Evolutionary conservation across 139 green algal species (phyloP).

Genomic region (Prasinococcaceae sp.): DNA sequence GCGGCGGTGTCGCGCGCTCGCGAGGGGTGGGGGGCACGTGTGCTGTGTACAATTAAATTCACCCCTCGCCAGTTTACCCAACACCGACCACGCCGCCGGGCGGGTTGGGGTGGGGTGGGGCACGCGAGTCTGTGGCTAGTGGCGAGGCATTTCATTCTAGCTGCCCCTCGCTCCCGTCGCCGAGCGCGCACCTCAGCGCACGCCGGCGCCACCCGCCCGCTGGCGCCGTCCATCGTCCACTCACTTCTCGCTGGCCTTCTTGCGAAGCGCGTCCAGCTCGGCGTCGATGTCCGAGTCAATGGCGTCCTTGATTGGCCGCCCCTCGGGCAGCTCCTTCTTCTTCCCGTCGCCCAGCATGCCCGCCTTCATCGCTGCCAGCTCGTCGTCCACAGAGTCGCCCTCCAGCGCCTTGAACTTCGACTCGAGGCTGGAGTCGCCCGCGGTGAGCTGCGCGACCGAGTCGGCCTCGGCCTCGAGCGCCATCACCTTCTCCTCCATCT

Average conservation of each 20-base stretch:
- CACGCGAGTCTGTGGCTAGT: too few relatives aligned
- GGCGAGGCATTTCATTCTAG: too few relatives aligned
- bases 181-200: too few relatives aligned
- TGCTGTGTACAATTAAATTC: too few relatives aligned
- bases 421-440: constrained; percentile 48
- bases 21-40: too few relatives aligned
- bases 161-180: too few relatives aligned
- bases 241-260: constrained; percentile 20
- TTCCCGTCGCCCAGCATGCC: constrained; percentile 32
- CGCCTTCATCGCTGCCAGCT: constrained; percentile 72
- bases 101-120: too few relatives aligned
- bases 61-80: too few relatives aligned
- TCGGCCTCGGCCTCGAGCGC: constrained; percentile 82
- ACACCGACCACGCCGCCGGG: too few relatives aligned
- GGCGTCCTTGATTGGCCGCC: constrained; percentile 22
- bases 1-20: too few relatives aligned
- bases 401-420: constrained; percentile 70
- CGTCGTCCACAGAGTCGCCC: constrained; percentile 68
- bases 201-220: too few relatives aligned
- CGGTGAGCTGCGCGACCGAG: constrained; percentile 46
- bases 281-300: constrained; percentile 27
- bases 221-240: too few relatives aligned
- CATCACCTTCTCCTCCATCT: constrained; percentile 96
- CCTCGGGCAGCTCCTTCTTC: constrained; percentile 34
- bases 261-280: constrained; percentile 32